Percentiles rank a stretch among this genome's conserved stretches.
Conservation (phyloP, 768 basidiomycete species). For the Amanita thiersii region DNA sequence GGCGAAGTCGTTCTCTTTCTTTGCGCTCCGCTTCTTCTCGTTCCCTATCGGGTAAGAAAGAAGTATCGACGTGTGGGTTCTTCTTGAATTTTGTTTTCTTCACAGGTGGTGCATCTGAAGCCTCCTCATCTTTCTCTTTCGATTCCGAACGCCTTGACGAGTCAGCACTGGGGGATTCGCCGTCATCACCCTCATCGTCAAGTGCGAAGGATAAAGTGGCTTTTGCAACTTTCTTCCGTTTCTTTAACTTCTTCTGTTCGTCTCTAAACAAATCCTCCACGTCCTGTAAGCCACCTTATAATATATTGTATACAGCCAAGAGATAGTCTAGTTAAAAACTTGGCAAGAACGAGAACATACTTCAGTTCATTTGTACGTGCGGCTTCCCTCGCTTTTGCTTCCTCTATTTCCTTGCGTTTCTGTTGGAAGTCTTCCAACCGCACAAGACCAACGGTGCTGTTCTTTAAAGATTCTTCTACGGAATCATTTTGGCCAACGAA, state of each 20-base stretch:
- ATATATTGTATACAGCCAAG: conserved; percentile 12
- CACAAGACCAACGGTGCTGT: conserved; percentile 87
- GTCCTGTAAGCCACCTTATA: conserved; percentile 56
- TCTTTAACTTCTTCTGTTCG: conserved; percentile 80
- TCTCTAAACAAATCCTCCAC: conserved; percentile 86
- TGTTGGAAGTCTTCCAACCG: conserved; percentile 90
- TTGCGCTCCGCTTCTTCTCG: conserved; percentile 89
- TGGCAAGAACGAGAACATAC: conserved; percentile 54
- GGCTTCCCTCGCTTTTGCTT: conserved; percentile 84
- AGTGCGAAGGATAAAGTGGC: conserved; percentile 86
- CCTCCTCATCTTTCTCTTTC: conserved; percentile 32
- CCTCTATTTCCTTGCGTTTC: conserved; percentile 80
- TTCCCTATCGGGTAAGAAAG: conserved; percentile 96
- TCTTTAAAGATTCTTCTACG: conserved; percentile 88
- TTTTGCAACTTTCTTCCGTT: conserved; percentile 86
- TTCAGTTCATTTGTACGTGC: conserved; percentile 78
- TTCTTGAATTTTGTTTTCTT: conserved; percentile 84
- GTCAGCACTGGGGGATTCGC: conserved; percentile 24
- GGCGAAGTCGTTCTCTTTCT: conserved; percentile 80
- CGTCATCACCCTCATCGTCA: conserved; percentile 57
- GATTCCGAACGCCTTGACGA: conserved; percentile 22
- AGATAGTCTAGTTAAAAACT: conserved; percentile 8
- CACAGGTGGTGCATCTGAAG: conserved; percentile 24
- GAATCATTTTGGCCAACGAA: conserved; percentile 94
- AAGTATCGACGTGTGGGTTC: conserved; percentile 95